phyloP scores from a whole-genome alignment of 148 eudicot genomes.

The Polygonum aviculare region DNA sequence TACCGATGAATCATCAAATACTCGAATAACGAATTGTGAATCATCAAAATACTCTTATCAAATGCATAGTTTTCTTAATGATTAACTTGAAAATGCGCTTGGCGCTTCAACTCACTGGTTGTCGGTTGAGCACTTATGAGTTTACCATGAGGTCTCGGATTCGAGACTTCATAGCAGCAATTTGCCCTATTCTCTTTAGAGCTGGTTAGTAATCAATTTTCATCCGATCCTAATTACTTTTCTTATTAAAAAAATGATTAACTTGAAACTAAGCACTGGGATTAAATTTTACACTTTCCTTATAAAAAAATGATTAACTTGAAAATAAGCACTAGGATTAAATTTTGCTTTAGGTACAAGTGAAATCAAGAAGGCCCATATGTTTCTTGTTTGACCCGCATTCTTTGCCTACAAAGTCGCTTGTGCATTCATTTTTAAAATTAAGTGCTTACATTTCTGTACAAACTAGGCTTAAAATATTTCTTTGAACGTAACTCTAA shows the following conservation, averaged over 20 bases:
- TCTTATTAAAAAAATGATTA: neutral
- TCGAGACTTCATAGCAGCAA: too few relatives aligned
- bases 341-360: neutral
- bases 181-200: too few relatives aligned
- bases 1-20: neutral
- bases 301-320: neutral
- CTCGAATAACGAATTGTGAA: too few relatives aligned
- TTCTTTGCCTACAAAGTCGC: conserved; percentile 6
- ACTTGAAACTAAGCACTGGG: neutral
- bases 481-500: neutral
- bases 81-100: neutral
- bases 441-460: neutral
- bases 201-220: too few relatives aligned
- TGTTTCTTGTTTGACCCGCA: conserved; percentile 7
- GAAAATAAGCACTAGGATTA: neutral
- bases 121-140: too few relatives aligned
- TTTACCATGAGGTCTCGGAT: too few relatives aligned
- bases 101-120: too few relatives aligned
- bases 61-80: neutral
- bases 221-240: too few relatives aligned
- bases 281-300: neutral
- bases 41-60: neutral
- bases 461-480: neutral
- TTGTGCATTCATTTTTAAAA: neutral
- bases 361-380: neutral